Conservation (phyloP, 2,329 filamentous ascomycete species). For the Endoconidiophora polonica region DNA sequence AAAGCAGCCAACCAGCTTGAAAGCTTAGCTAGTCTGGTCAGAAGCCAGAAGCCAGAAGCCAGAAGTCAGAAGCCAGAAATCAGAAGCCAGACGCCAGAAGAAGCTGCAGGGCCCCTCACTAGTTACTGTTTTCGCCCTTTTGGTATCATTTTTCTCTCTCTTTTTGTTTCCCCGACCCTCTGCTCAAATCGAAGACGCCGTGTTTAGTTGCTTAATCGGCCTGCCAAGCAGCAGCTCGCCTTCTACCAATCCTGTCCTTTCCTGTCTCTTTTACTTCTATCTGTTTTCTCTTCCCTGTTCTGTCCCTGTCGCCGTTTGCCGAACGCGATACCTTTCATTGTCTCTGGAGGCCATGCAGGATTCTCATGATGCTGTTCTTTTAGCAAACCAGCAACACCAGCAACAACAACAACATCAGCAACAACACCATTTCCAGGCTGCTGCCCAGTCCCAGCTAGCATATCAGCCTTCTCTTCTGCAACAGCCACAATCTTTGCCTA, state of each 20-base stretch:
- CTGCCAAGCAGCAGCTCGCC: neutral
- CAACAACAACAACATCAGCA: conserved; percentile 14
- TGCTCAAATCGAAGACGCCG: too few species aligned
- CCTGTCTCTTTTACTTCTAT: neutral
- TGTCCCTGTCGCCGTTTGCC: neutral
- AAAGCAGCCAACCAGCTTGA: neutral
- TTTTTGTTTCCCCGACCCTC: too few species aligned
- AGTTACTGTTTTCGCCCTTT: too few species aligned
- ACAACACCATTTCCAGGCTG: conserved; percentile 9
- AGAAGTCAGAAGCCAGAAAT: too few species aligned
- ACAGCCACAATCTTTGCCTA: conserved; percentile 12
- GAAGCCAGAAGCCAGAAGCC: too few species aligned
- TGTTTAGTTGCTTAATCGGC: too few species aligned
- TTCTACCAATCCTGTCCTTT: neutral
- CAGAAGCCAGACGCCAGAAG: too few species aligned
- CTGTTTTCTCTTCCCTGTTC: neutral
- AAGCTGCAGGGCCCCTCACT: too few species aligned
- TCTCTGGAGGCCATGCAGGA: conserved; percentile 11
- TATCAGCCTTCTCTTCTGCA: conserved; percentile 20
- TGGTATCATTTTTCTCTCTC: too few species aligned
- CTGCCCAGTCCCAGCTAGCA: conserved; percentile 18
- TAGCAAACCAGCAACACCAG: conserved; percentile 13
- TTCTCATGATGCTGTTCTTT: conserved; percentile 12
- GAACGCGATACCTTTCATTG: neutral
- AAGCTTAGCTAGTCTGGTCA: too few species aligned